phyloP scores from a whole-genome alignment of 768 basidiomycete species.

The Lanmaoa rubissima region DNA sequence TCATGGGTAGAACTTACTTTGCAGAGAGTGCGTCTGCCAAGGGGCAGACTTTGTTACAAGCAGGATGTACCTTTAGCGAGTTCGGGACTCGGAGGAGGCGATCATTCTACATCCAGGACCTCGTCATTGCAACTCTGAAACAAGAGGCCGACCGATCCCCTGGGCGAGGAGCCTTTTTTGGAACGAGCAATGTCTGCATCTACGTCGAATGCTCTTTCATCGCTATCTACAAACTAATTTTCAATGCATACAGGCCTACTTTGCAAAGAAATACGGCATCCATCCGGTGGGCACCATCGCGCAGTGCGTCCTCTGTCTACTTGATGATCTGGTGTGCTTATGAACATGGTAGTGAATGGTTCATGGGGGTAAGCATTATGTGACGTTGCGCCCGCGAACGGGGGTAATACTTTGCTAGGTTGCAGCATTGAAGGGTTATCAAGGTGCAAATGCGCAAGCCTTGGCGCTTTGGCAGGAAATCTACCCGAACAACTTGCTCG shows the following conservation, averaged over 20 bases:
- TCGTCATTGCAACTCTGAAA: constrained; percentile 67
- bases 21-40: constrained; percentile 75
- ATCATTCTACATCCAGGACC: constrained; percentile 70
- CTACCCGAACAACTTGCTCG: constrained; percentile 53
- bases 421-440: constrained; percentile 82
- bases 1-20: not conserved
- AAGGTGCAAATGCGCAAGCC: constrained; percentile 66
- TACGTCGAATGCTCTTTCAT: not conserved
- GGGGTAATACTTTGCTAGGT: constrained; percentile 43
- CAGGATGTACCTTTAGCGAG: constrained; percentile 74
- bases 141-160: constrained; percentile 55
- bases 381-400: not conserved
- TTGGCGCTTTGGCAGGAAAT: constrained; percentile 86
- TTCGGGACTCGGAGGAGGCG: constrained; percentile 85
- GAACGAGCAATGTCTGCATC: constrained; percentile 82
- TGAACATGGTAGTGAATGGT: constrained; percentile 67
- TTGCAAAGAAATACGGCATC: constrained; percentile 75
- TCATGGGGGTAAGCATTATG: constrained; percentile 67
- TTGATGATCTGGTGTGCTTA: constrained; percentile 1
- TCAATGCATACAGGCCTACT: constrained; percentile 55
- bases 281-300: constrained; percentile 79
- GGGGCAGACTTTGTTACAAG: constrained; percentile 56
- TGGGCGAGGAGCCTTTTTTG: constrained; percentile 49
- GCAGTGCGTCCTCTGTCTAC: constrained; percentile 54
- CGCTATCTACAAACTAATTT: not conserved